Base-by-base conservation (phyloP, 345 rosid species). In the Eucalyptus pauciflora region DNA sequence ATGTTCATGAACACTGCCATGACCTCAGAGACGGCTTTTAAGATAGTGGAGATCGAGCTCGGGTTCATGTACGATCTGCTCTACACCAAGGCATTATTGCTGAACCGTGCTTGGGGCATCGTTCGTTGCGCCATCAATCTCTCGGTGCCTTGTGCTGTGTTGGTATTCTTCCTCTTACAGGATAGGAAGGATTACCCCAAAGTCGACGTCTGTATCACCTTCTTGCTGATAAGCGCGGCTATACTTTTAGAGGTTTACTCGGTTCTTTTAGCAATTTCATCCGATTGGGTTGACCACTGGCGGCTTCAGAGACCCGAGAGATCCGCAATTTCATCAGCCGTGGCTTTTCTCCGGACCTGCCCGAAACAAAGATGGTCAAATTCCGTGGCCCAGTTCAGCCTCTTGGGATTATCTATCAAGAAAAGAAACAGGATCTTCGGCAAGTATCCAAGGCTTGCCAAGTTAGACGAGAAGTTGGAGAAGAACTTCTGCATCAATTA, bases 71-170 rank as follows among this genome's bases (percentile, higher is more conserved):
- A 91, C 50, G 95, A 94, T 69, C 45, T 87, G 88, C 88, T 94
- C 29, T 93, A 92, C 90, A 95, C 95, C 88, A 95, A 95, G 90
- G 92, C 91, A 18, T 67, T 86, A 4, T 46, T 94, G 48, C 86
- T 91, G 7, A 89, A 87, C 48, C 48, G 88, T 48, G 3, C 14
- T 41, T 46, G 7, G 14, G 93, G 94, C 54, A 58, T 50, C 45
- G n/a, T 27, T 86, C 89, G 91, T 69, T 92, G 95, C 13, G 22
- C 50, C 69, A 76, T 92, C 87, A 89, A 52, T 50, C 79, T 90
- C 27, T 25, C 76, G 6, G 87, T 17, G 45, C 80, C 90, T 29
- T 37, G 87, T 56, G 64, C 64, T 2, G 90, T 90, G 20, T 18
- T 91, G 25, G 50, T 91, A 37, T 20, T 87, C 62, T 93, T 85